Evolutionary conservation across 345 rosid genomes (phyloP).

Genomic region (Dipteronia sinensis): DNA sequence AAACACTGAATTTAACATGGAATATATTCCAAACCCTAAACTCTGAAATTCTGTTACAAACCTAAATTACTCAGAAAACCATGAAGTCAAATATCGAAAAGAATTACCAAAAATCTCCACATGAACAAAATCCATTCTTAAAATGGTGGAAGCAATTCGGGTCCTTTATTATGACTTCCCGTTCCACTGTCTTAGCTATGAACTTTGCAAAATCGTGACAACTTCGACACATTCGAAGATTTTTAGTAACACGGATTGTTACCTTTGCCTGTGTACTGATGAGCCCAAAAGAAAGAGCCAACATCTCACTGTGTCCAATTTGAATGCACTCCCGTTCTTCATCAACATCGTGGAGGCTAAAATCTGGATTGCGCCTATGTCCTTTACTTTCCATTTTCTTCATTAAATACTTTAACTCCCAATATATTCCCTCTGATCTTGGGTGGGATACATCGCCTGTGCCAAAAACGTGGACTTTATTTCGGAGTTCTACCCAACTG

Average conservation of each 20-base stretch:
- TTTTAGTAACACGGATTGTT: slow-evolving; percentile 45
- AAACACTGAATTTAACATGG: background rate
- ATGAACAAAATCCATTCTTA: slow-evolving; percentile 45
- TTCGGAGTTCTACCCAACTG: slow-evolving; percentile 58
- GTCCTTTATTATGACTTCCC: slow-evolving; percentile 52
- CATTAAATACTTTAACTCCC: slow-evolving; percentile 39
- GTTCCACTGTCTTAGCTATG: slow-evolving; percentile 36
- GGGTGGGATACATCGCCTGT: slow-evolving; percentile 61
- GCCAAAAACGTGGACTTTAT: slow-evolving; percentile 56
- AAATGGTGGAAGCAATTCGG: slow-evolving; percentile 46
- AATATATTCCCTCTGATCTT: slow-evolving; percentile 44
- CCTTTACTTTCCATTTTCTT: slow-evolving; percentile 35
- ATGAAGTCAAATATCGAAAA: background rate
- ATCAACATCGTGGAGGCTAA: slow-evolving; percentile 45
- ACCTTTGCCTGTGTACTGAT: slow-evolving; percentile 37
- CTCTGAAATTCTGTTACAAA: background rate
- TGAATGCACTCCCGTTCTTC: slow-evolving; percentile 49
- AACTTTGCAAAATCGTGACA: slow-evolving; percentile 44
- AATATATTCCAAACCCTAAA: background rate
- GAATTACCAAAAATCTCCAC: slow-evolving; percentile 36
- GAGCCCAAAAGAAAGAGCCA: slow-evolving; percentile 56
- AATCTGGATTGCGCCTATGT: slow-evolving; percentile 15
- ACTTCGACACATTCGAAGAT: slow-evolving; percentile 35
- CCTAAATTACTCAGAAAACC: background rate
- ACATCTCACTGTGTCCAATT: slow-evolving; percentile 57